Conservation (phyloP, 495 filamentous ascomycete genomes). For the Lophiotrema nucula region DNA sequence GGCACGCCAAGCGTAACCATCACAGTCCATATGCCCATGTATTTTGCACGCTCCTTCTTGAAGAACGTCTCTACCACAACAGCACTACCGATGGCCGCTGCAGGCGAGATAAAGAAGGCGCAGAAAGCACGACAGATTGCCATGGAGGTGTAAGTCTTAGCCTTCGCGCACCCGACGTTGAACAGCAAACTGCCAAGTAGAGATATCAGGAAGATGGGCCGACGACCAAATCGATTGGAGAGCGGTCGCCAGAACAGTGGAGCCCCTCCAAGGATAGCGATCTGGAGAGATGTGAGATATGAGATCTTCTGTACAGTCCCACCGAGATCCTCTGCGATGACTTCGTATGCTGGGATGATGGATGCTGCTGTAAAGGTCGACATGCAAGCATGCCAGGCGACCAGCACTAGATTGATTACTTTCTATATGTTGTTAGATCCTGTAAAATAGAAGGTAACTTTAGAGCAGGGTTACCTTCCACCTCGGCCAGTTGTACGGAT, state of each 20-base stretch:
- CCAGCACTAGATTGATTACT: slow-evolving; percentile 52
- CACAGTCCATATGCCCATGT: slow-evolving; percentile 57
- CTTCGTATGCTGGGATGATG: slow-evolving; percentile 54
- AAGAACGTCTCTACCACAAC: slow-evolving; percentile 44
- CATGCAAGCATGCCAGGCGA: slow-evolving; percentile 58
- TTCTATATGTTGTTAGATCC: too few relatives aligned
- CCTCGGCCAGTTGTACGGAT: slow-evolving; percentile 57
- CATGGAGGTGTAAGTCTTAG: slow-evolving; percentile 44
- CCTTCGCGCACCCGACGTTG: slow-evolving; percentile 50
- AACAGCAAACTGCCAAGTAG: slow-evolving; percentile 46
- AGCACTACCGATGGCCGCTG: slow-evolving; percentile 54
- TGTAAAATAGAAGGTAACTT: background rate
- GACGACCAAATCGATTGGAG: slow-evolving; percentile 57
- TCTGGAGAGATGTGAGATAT: slow-evolving; percentile 54
- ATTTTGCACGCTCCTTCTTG: slow-evolving; percentile 37
- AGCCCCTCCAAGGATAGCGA: slow-evolving; percentile 49
- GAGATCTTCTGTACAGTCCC: slow-evolving; percentile 46
- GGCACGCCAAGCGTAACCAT: slow-evolving; percentile 53
- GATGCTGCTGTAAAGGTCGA: slow-evolving; percentile 54
- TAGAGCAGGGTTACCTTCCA: slow-evolving; percentile 55
- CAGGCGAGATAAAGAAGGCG: slow-evolving; percentile 55
- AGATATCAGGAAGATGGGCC: slow-evolving; percentile 53
- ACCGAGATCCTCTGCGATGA: slow-evolving; percentile 46
- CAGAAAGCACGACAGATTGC: slow-evolving; percentile 51
- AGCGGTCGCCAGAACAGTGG: slow-evolving; percentile 58